Evolutionary conservation across 768 basidiomycete genomes (phyloP), one percentile per base, ranked within the genome.

Genomic region (Exsudoporus frostii): DNA sequence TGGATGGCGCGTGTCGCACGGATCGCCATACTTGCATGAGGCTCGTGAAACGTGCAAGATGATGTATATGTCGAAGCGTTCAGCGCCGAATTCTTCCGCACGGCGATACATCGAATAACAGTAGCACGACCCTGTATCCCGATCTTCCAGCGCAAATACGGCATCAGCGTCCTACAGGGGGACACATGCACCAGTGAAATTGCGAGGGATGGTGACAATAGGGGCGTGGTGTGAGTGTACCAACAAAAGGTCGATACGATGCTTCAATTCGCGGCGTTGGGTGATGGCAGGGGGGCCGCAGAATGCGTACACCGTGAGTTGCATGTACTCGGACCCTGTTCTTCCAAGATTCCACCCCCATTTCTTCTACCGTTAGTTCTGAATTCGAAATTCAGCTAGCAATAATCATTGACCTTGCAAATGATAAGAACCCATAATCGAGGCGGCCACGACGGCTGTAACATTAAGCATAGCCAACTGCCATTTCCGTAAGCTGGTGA

Each of bases 381-480:
- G 46, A 50, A 30, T 48, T 51, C 39, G 48, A 56, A 64, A 56
- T 56, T 56, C 49, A 33, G 19, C 36, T 45, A 30, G 34, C 22
- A 13, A 22, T 15, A 30, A 10, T 45, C 10, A 46, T 45, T 27
- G 29, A 63, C 53, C 48, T 44, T 24, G 48, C 19, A 42, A 37
- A 48, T 11, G 24, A 22, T n/a, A 29, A 40, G 27, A 47, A 25
- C 11, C n/a, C 29, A 39, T 30, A 25, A 50, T 37, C 37, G 44
- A 51, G 24, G 45, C 25, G 43, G 27, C 34, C 45, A 33, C 22
- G 34, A 29, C 17, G 43, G 47, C 17, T 40, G 47, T 34, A 29
- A 62, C n/a, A 45, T 55, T 32, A 56, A 45, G 53, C 61, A 63
- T 56, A 59, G 63, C 54, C 62, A 46, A 17, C 15, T 22, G 22